Evolutionary conservation across 345 rosid genomes (phyloP).

Genomic region (Raphanus raphanistrum): DNA sequence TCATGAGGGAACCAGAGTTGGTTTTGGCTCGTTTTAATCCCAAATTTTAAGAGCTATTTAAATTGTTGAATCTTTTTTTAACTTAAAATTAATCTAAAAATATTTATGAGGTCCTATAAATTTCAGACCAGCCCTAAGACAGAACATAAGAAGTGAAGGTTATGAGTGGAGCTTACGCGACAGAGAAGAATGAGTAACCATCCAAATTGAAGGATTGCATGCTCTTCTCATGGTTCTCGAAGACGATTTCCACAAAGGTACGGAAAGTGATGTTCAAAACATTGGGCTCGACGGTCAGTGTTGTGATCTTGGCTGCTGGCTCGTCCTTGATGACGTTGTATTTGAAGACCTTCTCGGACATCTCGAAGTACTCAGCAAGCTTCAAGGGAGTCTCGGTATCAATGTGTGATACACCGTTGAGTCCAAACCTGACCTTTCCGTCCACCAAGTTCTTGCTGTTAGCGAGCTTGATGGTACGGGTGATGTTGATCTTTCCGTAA

Average conservation of each 20-base stretch:
- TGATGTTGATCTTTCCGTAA: constrained; percentile 65
- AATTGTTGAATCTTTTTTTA: too few relatives aligned
- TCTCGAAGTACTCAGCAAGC: constrained; percentile 61
- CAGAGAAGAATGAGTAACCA: constrained; percentile 79
- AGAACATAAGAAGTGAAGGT: background rate
- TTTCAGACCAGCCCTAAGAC: background rate
- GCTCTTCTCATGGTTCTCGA: constrained; percentile 74
- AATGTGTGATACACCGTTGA: constrained; percentile 64
- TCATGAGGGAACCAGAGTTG: background rate
- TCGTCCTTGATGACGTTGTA: constrained; percentile 50
- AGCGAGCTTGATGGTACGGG: constrained; percentile 66
- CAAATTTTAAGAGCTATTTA: too few relatives aligned
- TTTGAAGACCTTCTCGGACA: constrained; percentile 54
- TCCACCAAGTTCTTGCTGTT: constrained; percentile 41
- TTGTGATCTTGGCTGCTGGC: constrained; percentile 38
- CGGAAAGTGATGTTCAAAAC: constrained; percentile 67
- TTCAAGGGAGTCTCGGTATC: constrained; percentile 59
- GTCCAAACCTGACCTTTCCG: constrained; percentile 60
- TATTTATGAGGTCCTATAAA: background rate
- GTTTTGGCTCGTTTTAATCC: background rate
- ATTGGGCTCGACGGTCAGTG: constrained; percentile 43
- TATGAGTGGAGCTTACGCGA: constrained; percentile 52
- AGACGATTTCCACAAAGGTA: constrained; percentile 64
- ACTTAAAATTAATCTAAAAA: too few relatives aligned
- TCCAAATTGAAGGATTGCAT: constrained; percentile 66